Base-by-base conservation (phyloP, 2,329 filamentous ascomycete species). In the Aspergillus pseudotamarii region DNA sequence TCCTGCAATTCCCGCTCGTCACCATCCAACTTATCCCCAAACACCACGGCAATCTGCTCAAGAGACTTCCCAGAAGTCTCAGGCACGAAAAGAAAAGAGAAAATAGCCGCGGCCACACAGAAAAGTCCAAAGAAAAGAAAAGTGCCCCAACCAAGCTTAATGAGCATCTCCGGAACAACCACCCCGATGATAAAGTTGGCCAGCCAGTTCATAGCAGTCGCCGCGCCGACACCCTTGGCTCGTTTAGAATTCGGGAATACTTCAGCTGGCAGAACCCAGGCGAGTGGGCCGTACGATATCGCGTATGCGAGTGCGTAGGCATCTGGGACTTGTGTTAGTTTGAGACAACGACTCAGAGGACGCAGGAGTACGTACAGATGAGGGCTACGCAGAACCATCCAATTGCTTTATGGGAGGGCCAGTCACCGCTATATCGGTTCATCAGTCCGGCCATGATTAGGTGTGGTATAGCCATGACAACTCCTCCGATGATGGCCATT, bases 111-210 rank as follows among this genome's bases (percentile, higher is more conserved):
- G 5, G 84, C 68, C 10, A 82, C 69, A 57, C 80, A 83, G 60
- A 85, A 85, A 1, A 78, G 72, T 0, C 80, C 83, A 63, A 88
- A 88, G 77, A 88, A 88, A 55, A 86, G 75, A 69, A 86, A 88
- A 4, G 73, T 71, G 12, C 80, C 80, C 65, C 73, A 81, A 0
- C 78, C 79, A 0, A 77, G 86, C 58, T 84, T 84, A 58, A 84
- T 77, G 19, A 90, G 83, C 65, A 90, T 82, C 2, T 86, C 81
- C 0, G 88, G 88, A 0, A 86, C 88, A 10, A 89, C 82, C 71
- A 89, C 82, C 28, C 89, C 86, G 32, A 80, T 75, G 34, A 75
- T 74, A 58, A 80, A 80, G 61, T 80, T 79, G 57, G 73, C 73
- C 23, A 81, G 60, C 79, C 79, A 81, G 45, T 73, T 74, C 48